Conservation (phyloP, 1,139 yeast genomes). For the Nematodospora anomalae region DNA sequence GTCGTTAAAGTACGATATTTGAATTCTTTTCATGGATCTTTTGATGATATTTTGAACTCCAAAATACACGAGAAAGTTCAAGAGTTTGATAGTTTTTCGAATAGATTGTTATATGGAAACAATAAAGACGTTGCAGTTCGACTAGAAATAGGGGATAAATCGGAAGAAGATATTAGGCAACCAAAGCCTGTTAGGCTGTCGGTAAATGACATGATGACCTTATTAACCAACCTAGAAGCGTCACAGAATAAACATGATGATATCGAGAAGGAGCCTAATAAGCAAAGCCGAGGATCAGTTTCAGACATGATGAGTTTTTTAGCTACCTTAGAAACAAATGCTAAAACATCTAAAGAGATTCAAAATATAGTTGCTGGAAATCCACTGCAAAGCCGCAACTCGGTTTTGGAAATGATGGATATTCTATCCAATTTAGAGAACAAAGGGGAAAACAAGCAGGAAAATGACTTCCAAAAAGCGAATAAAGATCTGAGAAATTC, state of each 20-base stretch:
- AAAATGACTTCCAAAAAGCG: slow-evolving; percentile 13
- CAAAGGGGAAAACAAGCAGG: background rate
- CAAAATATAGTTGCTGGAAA: background rate
- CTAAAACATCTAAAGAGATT: background rate
- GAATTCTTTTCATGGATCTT: slow-evolving; percentile 33
- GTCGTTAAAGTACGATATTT: slow-evolving; percentile 10
- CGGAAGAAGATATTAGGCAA: background rate
- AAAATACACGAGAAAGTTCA: slow-evolving; percentile 19
- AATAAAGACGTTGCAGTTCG: slow-evolving; percentile 7
- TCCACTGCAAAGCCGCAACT: slow-evolving; percentile 19
- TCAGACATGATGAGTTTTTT: slow-evolving; percentile 22
- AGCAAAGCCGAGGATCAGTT: slow-evolving; percentile 18
- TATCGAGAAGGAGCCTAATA: slow-evolving; percentile 1
- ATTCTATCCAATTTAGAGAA: slow-evolving; percentile 15
- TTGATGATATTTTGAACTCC: slow-evolving; percentile 28
- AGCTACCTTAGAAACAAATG: slow-evolving; percentile 11
- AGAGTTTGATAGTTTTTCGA: slow-evolving; percentile 18
- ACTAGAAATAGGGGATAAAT: slow-evolving; percentile 10
- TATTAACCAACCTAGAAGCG: slow-evolving; percentile 19
- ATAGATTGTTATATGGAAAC: background rate
- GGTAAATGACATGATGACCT: slow-evolving; percentile 20
- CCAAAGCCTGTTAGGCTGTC: slow-evolving; percentile 16
- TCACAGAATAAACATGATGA: background rate
- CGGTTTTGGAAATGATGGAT: slow-evolving; percentile 20
- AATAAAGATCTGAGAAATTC: slow-evolving; percentile 16